Conservation (phyloP, 2,329 filamentous ascomycete genomes). For the Colletotrichum somersetense region DNA sequence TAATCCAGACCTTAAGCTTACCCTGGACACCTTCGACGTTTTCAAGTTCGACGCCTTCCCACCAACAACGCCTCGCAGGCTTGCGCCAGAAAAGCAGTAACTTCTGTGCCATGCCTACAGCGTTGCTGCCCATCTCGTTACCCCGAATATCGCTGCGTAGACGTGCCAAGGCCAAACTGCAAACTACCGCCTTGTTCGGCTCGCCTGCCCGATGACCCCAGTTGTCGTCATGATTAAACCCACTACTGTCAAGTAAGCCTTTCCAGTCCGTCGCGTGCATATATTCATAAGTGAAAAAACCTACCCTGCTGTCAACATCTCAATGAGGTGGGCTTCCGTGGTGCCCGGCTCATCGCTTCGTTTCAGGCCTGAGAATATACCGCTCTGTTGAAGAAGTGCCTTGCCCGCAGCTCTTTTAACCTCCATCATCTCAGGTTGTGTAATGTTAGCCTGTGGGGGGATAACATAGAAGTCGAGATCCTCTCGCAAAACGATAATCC, state of each 20-base stretch:
- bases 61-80: slow-evolving; percentile 96
- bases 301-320: slow-evolving; percentile 98
- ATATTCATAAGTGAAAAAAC: slow-evolving; percentile 50
- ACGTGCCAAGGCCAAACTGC: slow-evolving; percentile 92
- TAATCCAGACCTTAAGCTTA: slow-evolving; percentile 97
- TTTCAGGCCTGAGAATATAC: slow-evolving; percentile 95
- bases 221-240: slow-evolving; percentile 93
- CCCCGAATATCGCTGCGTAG: slow-evolving; percentile 93
- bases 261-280: slow-evolving; percentile 11
- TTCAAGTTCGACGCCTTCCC: slow-evolving; percentile 95
- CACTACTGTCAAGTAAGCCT: slow-evolving; percentile 64
- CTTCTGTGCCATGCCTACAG: slow-evolving; percentile 98
- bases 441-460: slow-evolving; percentile 86
- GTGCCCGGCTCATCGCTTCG: slow-evolving; percentile 96
- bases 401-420: slow-evolving; percentile 93
- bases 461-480: slow-evolving; percentile 98
- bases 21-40: slow-evolving; percentile 91
- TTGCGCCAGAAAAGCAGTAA: slow-evolving; percentile 98
- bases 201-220: slow-evolving; percentile 99
- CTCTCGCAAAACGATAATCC: slow-evolving; percentile 96
- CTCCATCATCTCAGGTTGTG: slow-evolving; percentile 91
- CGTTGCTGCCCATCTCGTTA: slow-evolving; percentile 78
- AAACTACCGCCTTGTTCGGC: slow-evolving; percentile 98
- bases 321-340: slow-evolving; percentile 97
- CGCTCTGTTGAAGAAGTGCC: slow-evolving; percentile 88